Conservation (phyloP, 805 yeast species). For the Candida michaelii region DNA sequence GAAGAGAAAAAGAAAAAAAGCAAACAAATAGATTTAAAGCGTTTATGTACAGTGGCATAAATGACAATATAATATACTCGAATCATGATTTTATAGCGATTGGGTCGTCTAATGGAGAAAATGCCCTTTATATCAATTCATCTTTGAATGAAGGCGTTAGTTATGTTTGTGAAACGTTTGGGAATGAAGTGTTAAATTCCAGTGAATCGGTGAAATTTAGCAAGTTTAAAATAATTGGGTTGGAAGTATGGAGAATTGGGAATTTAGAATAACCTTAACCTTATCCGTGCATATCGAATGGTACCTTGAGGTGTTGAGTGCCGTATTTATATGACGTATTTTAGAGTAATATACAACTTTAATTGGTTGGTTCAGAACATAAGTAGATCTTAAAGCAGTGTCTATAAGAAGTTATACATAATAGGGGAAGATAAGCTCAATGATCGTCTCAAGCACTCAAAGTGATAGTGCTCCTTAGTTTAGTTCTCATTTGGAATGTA, state of each 20-base stretch:
- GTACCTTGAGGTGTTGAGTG: no score
- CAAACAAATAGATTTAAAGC: conserved; percentile 57
- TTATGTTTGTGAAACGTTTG: conserved; percentile 78
- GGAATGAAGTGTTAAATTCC: conserved; percentile 68
- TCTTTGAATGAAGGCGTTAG: conserved; percentile 75
- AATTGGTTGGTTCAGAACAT: no score
- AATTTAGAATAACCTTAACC: conserved; percentile 17
- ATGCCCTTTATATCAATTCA: conserved; percentile 86
- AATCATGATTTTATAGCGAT: conserved; percentile 74
- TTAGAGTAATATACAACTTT: no score
- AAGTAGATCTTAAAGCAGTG: no score
- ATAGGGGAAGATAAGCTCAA: no score
- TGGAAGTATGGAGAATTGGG: conserved; percentile 86
- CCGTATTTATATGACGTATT: no score
- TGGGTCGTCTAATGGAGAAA: conserved; percentile 92
- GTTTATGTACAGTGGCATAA: conserved; percentile 82
- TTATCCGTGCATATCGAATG: no score
- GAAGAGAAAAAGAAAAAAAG: background rate
- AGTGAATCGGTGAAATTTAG: conserved; percentile 20
- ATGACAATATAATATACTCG: conserved; percentile 83
- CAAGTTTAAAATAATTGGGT: conserved; percentile 70
- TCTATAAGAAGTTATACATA: no score
- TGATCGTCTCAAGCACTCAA: no score
- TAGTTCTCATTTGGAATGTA: no score
- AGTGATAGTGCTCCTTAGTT: no score